These are phyloP conservation scores for Nicotiana rustica DNA, from an alignment of 305 asterid species.

Conservation along the genomic window DNA sequence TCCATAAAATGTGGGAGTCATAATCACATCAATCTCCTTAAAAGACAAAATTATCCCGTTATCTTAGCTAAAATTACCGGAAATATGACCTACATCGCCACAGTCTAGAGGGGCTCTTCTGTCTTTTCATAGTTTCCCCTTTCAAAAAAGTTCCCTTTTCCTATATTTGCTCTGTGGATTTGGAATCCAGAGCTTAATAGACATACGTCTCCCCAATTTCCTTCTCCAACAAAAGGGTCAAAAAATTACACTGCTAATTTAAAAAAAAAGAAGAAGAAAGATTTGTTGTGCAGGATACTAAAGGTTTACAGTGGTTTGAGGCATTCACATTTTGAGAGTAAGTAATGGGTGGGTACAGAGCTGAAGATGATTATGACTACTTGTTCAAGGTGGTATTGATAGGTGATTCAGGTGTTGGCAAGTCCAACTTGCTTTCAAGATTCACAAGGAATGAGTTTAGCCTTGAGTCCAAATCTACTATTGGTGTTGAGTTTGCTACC, in stretches of 20 bases:
- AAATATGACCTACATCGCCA: background rate
- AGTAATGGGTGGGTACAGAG: constrained; percentile 76
- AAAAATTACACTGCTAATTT: background rate
- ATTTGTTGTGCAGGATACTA: background rate
- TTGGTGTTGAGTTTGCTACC: constrained; percentile 91
- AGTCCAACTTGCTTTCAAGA: constrained; percentile 87
- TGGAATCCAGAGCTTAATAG: background rate
- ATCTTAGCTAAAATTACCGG: background rate
- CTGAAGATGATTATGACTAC: constrained; percentile 90
- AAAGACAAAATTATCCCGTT: background rate
- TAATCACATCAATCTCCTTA: background rate
- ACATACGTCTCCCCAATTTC: constrained; percentile 16
- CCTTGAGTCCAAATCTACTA: constrained; percentile 87
- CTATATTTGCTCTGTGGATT: constrained; percentile 10
- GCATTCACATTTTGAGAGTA: background rate
- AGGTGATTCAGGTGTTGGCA: constrained; percentile 92
- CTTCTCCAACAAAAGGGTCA: background rate
- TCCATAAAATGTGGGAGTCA: background rate
- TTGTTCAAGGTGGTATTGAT: constrained; percentile 83
- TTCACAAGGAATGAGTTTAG: constrained; percentile 91
- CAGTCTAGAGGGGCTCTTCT: background rate
- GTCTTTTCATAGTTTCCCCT: background rate
- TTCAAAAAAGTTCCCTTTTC: background rate
- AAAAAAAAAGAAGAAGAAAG: background rate
- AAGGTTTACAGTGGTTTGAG: background rate